phyloP scores from a whole-genome alignment of 352 stramenopile genomes.

The Hyaloperonospora arabidopsidis region DNA sequence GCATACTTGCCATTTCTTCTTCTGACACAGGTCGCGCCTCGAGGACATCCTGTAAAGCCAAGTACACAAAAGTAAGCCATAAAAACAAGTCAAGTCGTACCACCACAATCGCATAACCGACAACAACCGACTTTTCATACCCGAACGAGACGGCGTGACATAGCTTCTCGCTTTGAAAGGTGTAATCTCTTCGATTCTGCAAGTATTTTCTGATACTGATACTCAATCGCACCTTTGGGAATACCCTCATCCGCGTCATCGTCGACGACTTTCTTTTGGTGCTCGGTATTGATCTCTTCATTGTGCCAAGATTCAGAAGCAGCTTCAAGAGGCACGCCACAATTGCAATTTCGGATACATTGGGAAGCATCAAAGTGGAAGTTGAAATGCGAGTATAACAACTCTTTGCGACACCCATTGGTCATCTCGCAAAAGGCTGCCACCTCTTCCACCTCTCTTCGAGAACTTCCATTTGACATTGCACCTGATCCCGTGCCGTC shows the following conservation, averaged over 20 bases:
- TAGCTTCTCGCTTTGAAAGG: conserved; percentile 48
- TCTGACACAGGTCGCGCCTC: conserved; percentile 29
- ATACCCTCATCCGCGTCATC: conserved; percentile 8
- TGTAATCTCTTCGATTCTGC: conserved; percentile 32
- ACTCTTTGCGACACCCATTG: conserved; percentile 43
- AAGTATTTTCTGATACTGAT: conserved; percentile 52
- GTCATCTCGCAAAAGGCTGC: conserved; percentile 45
- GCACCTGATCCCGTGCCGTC: conserved; percentile 11
- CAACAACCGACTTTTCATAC: conserved; percentile 16
- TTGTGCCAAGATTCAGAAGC: conserved; percentile 5
- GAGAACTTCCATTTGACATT: conserved; percentile 34
- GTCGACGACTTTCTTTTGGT: neutral
- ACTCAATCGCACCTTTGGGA: conserved; percentile 37
- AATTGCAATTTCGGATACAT: conserved; percentile 60
- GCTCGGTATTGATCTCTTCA: conserved; percentile 6
- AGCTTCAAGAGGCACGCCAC: conserved; percentile 24
- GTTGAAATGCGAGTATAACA: conserved; percentile 52
- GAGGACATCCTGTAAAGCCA: conserved; percentile 40
- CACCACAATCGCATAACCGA: neutral
- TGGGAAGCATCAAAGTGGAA: conserved; percentile 29
- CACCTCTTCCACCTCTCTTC: conserved; percentile 42
- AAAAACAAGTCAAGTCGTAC: neutral
- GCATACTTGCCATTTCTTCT: conserved; percentile 59
- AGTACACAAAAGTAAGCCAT: neutral
- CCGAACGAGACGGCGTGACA: conserved; percentile 41